Conservation (phyloP, 2,329 filamentous ascomycete species). For the Westerdykella aurantiaca region DNA sequence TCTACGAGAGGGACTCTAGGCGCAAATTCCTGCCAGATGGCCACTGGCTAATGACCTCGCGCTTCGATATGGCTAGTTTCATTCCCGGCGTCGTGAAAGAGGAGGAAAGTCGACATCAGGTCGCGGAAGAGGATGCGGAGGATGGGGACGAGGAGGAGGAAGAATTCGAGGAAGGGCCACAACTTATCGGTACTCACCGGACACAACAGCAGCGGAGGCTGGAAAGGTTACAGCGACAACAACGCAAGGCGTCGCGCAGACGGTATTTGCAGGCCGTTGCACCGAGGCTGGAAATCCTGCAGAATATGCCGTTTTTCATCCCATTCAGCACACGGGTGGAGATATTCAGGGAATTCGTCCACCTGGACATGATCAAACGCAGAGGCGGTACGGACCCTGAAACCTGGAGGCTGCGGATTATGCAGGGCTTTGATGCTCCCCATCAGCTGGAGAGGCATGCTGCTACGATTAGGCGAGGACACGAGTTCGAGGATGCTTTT, state of each 20-base stretch:
- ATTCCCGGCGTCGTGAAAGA: conserved; percentile 81
- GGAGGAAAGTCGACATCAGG: conserved; percentile 68
- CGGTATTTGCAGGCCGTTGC: conserved; percentile 72
- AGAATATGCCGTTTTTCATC: conserved; percentile 96
- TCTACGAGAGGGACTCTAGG: conserved; percentile 90
- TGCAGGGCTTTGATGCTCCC: conserved; percentile 27
- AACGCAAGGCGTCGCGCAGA: conserved; percentile 61
- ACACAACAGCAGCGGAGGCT: conserved; percentile 58
- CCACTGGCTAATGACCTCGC: conserved; percentile 90
- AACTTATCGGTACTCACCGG: conserved; percentile 51
- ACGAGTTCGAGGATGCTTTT: conserved; percentile 81
- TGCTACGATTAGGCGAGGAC: conserved; percentile 71
- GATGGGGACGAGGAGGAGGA: conserved; percentile 44
- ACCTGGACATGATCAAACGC: conserved; percentile 69
- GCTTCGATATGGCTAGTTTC: conserved; percentile 83
- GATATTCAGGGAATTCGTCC: conserved; percentile 90
- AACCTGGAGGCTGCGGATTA: conserved; percentile 60
- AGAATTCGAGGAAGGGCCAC: conserved; percentile 31
- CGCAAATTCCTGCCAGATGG: conserved; percentile 73
- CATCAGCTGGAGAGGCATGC: conserved; percentile 51
- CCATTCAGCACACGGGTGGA: conserved; percentile 87
- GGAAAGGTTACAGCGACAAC: conserved; percentile 58
- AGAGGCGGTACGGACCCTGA: conserved; percentile 69
- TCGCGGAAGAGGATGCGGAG: conserved; percentile 59
- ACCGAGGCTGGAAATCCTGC: conserved; percentile 80